A percentile compares a stretch with the other conserved stretches of the same genome.
These are phyloP conservation scores for Maudiozyma bulderi DNA, from an alignment of 805 yeast species.

Conservation along the genomic window DNA sequence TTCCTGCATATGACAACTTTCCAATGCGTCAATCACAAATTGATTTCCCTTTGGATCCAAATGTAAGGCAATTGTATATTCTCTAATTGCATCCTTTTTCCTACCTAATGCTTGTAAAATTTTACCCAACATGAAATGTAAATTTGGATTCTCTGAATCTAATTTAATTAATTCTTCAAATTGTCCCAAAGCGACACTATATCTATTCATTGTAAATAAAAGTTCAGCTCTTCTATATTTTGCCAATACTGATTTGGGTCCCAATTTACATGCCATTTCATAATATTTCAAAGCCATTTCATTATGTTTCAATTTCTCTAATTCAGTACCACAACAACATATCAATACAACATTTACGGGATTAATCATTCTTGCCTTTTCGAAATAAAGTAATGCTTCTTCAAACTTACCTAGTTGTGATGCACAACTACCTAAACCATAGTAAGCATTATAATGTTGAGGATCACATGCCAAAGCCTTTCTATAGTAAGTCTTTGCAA, in stretches of 20 bases:
- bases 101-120: slow-evolving; percentile 68
- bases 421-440: slow-evolving; percentile 92
- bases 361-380: slow-evolving; percentile 79
- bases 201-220: slow-evolving; percentile 60
- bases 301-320: slow-evolving; percentile 62
- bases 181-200: slow-evolving; percentile 60
- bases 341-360: slow-evolving; percentile 83
- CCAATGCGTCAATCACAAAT: slow-evolving; percentile 76
- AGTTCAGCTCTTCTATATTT: slow-evolving; percentile 82
- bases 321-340: slow-evolving; percentile 89
- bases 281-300: slow-evolving; percentile 73
- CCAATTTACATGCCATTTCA: slow-evolving; percentile 71
- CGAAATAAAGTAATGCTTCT: slow-evolving; percentile 77
- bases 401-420: slow-evolving; percentile 75
- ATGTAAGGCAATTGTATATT: slow-evolving; percentile 80
- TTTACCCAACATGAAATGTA: slow-evolving; percentile 82
- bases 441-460: slow-evolving; percentile 86
- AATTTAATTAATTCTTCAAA: slow-evolving; percentile 62
- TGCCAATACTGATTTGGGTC: slow-evolving; percentile 79
- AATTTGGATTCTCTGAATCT: slow-evolving; percentile 93
- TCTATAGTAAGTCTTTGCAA: slow-evolving; percentile 76
- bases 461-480: slow-evolving; percentile 67
- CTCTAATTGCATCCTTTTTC: slow-evolving; percentile 68
- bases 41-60: slow-evolving; percentile 90
- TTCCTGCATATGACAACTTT: slow-evolving; percentile 32